phyloP scores from a whole-genome alignment of 305 asterid genomes.

The Caryopteris hybrid region DNA sequence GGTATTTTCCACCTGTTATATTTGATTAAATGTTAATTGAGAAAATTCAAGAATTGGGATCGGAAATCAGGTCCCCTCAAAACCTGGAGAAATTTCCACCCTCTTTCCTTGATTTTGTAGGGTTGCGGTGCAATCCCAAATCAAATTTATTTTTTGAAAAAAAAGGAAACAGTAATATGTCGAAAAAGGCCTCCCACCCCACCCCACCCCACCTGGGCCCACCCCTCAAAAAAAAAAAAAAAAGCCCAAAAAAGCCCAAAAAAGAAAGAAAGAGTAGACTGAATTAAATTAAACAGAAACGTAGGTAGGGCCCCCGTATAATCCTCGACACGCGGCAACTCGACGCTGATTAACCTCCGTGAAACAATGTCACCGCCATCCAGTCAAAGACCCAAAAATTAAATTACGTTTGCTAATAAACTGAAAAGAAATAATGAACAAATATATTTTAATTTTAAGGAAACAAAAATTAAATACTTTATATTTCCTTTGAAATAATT shows the following conservation, averaged over 20 bases:
- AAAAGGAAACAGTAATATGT: neutral
- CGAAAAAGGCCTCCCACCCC: too few relatives aligned
- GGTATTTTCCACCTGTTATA: too few relatives aligned
- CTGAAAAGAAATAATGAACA: too few relatives aligned
- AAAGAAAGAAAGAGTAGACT: neutral
- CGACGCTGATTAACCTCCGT: slow-evolving; percentile 32
- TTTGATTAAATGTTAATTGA: too few relatives aligned
- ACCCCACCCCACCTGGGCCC: too few relatives aligned
- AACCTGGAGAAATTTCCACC: slow-evolving; percentile 23
- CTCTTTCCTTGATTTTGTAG: slow-evolving; percentile 19
- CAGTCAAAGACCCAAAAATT: neutral
- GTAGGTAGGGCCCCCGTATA: slow-evolving; percentile 17
- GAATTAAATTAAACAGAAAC: neutral
- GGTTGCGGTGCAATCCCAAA: neutral
- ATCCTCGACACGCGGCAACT: slow-evolving; percentile 54
- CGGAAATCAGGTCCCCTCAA: neutral
- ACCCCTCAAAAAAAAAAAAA: too few relatives aligned
- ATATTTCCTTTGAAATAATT: too few relatives aligned
- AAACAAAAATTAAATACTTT: too few relatives aligned
- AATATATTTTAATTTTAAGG: too few relatives aligned
- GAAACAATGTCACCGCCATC: slow-evolving; percentile 23
- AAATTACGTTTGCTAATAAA: too few relatives aligned
- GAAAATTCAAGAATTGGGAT: too few relatives aligned
- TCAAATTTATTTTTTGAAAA: neutral
- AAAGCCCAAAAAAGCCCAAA: neutral